Evolutionary conservation across 2,329 filamentous ascomycete species (phyloP).

Genomic region (Ceratocystis cacaofunesta): DNA sequence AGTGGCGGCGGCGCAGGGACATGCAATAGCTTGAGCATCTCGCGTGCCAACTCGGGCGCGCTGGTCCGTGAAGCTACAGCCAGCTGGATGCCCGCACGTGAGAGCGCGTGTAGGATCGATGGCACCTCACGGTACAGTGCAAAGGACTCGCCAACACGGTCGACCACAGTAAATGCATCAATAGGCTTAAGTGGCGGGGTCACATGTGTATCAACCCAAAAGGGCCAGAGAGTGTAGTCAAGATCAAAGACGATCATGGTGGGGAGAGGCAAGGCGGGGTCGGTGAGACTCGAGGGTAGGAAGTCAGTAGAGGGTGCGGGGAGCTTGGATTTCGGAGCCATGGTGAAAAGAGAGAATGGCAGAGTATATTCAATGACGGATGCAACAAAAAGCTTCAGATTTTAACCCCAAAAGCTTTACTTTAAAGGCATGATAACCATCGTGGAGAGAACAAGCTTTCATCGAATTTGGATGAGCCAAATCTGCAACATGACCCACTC

Average conservation of each 20-base stretch:
- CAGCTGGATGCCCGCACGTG: conserved; percentile 34
- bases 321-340: conserved; percentile 19
- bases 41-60: conserved; percentile 62
- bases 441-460: not conserved
- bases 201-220: conserved; percentile 94
- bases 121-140: conserved; percentile 59
- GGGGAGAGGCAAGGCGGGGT: conserved; percentile 52
- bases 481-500: not conserved
- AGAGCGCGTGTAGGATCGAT: conserved; percentile 47
- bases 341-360: not conserved
- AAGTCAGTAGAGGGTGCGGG: conserved; percentile 18
- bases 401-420: too few species aligned
- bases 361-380: not conserved
- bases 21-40: conserved; percentile 64
- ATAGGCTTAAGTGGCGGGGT: conserved; percentile 48
- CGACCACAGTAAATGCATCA: conserved; percentile 31
- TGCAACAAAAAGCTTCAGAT: too few species aligned
- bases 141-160: conserved; percentile 50
- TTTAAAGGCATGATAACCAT: not conserved
- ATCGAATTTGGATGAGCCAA: not conserved
- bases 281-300: conserved; percentile 32
- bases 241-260: conserved; percentile 84
- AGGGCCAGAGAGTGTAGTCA: conserved; percentile 98
- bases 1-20: conserved; percentile 28
- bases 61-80: conserved; percentile 69